phyloP scores from a whole-genome alignment of 495 filamentous ascomycete genomes.

The Neurospora sp. region DNA sequence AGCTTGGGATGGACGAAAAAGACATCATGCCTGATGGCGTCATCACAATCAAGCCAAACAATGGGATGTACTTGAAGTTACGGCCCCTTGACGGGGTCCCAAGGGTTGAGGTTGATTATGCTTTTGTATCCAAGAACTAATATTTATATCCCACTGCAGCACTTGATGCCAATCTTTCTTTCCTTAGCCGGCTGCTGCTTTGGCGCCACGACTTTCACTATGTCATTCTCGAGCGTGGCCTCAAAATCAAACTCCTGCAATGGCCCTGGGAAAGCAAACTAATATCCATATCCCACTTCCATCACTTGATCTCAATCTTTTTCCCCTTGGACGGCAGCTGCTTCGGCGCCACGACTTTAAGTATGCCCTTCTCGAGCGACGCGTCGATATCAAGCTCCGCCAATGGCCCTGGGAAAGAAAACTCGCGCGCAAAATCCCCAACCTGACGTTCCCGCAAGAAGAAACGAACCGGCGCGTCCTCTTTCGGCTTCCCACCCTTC shows the following conservation, averaged over 20 bases:
- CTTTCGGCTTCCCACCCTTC: neutral
- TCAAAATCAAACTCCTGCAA: conserved; percentile 13
- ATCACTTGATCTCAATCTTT: conserved; percentile 10
- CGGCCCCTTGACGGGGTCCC: neutral
- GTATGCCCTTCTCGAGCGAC: conserved; percentile 13
- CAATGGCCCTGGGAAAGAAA: conserved; percentile 16
- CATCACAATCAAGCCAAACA: conserved; percentile 51
- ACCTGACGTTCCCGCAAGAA: conserved; percentile 9
- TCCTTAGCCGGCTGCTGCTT: conserved; percentile 6
- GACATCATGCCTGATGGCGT: conserved; percentile 45
- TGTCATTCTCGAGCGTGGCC: conserved; percentile 12
- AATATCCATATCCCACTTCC: neutral
- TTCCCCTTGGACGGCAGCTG: neutral
- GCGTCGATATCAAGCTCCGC: conserved; percentile 16
- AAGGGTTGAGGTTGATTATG: neutral
- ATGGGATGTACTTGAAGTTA: conserved; percentile 38
- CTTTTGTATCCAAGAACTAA: neutral
- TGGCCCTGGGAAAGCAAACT: conserved; percentile 14
- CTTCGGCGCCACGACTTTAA: conserved; percentile 16
- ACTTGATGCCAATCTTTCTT: conserved; percentile 9
- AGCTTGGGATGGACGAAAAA: conserved; percentile 39
- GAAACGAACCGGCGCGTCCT: neutral
- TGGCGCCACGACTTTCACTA: conserved; percentile 12
- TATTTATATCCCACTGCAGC: neutral
- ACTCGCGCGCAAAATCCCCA: conserved; percentile 16